Evolutionary conservation across 352 stramenopile genomes (phyloP), one percentile per base, ranked within the genome.

Genomic region (Phytophthora syringae): DNA sequence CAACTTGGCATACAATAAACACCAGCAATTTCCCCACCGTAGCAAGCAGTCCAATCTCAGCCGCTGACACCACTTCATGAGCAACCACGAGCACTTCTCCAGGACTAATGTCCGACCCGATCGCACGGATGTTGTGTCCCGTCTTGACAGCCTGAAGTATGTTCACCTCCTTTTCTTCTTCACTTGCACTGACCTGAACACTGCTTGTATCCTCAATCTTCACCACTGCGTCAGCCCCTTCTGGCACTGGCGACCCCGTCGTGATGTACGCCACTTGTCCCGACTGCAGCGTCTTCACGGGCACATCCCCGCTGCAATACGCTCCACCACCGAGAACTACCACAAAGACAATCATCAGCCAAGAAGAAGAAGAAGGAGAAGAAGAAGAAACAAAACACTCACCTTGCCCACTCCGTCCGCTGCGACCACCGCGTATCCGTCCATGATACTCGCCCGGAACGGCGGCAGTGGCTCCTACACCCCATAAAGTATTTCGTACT

Each of bases 401-500:
- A 91, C 84, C 50, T 79, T 77, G 28, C 90, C 90, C 20, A 83
- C 73, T 53, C 88, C 88, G 36, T 97, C 86, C 7, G 83, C 79
- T n/a, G 89, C 84, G 2, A 96, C 72, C 0, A 99, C 90, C 7
- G 96, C 97, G 75, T 99, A 99, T 27, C 97, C 97, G 78, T 99
- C 97, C 96, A 99, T 99, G 48, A 99, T 98, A 40, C 93, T 98
- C 25, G 96, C 95, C n/a, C 90, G 92, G 66, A 98, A 98, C 5
- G 92, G 82, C 5, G 97, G 97, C 60, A 99, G 78, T n/a, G 94
- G 87, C 43, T 96, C 89, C 77, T 90, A 53, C 28, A 15, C 43
- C 45, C 5, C 28, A 49, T 16, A 47, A 59, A 42, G 12, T 6
- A 43, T 50, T 21, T 22, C 55, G 39, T 45, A 55, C 4, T 2